Evolutionary conservation across 306 rosid species (phyloP).

Genomic region (Gillenia trifoliata): DNA sequence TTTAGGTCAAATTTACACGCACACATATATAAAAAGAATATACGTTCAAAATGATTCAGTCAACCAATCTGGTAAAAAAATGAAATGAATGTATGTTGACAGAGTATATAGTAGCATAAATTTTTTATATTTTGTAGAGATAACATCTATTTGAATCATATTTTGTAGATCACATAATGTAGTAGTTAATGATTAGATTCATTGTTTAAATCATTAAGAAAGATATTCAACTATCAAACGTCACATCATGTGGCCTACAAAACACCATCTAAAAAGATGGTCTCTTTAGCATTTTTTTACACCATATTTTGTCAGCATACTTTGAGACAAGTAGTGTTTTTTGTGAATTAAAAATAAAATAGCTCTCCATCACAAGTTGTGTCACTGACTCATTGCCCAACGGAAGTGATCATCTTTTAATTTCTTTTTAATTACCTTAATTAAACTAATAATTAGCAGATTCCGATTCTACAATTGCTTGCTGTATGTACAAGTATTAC

Average conservation of each 20-base stretch:
- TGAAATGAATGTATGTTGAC: background rate
- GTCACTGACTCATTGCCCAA: background rate
- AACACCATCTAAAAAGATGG: too few species aligned
- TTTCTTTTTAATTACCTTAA: background rate
- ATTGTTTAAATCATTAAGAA: too few species aligned
- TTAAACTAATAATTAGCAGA: background rate
- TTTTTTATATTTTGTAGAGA: background rate
- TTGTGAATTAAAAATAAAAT: background rate
- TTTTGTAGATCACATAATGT: too few species aligned
- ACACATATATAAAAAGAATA: background rate
- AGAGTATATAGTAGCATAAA: too few species aligned
- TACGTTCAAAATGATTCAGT: background rate
- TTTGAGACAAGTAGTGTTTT: background rate
- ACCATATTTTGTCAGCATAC: background rate
- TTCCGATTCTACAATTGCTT: background rate
- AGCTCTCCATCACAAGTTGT: background rate
- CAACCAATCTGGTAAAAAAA: background rate
- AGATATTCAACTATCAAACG: too few species aligned
- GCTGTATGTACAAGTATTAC: too few species aligned
- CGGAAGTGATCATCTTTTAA: background rate
- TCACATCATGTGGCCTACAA: too few species aligned
- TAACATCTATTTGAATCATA: too few species aligned
- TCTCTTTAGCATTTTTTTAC: too few species aligned
- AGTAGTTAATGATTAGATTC: too few species aligned
- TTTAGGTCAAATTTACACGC: background rate